Evolutionary conservation across 805 yeast genomes (phyloP), one percentile per base, ranked within the genome.

Genomic region (Zygosaccharomyces bisporus): DNA sequence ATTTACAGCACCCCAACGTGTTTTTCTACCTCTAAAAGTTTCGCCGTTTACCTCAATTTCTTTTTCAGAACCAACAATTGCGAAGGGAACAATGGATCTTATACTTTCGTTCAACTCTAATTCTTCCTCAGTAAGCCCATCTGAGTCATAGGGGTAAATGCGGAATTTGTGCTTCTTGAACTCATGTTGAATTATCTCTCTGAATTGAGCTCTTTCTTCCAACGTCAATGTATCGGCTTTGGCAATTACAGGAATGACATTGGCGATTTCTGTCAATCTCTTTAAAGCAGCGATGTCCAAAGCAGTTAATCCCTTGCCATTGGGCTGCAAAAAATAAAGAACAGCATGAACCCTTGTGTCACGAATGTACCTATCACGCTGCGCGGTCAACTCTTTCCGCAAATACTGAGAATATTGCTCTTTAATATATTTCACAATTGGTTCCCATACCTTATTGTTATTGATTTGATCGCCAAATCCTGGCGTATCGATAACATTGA

Each of bases 391-490:
- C 69, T 90, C 98, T 66, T 85, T 86, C 70, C 97, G 83, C 62
- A 90, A 75, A 66, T 86, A 90, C 58, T 82, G 82, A 34, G 95
- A 84, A 66, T 90, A 95, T 69, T 90, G 97, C 68, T 90, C 97
- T 70, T 90, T 90, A 64, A 90, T 87, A 69, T 89, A 90, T 68
- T 87, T 88, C 53, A 90, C 83, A 51, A 90, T 81, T 42, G 96
- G 96, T 57, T 90, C 98, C 96, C 97, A 91, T 68, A 95, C 89
- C 68, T 84, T 86, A 58, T 86, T 95, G 68, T 90, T 90, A 71
- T 89, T 86, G 54, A 93, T 85, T 69, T 86, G 96, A 73, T 93
- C 99, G 31, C 96, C 98, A 72, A 88, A 93, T 12, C 98, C 98
- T 16, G 98, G 98, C 3, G 99, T 93, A 64, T 93, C 99, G 61